These are phyloP conservation scores for Alnus glutinosa DNA, from an alignment of 306 rosid genomes.

Conservation along the genomic window DNA sequence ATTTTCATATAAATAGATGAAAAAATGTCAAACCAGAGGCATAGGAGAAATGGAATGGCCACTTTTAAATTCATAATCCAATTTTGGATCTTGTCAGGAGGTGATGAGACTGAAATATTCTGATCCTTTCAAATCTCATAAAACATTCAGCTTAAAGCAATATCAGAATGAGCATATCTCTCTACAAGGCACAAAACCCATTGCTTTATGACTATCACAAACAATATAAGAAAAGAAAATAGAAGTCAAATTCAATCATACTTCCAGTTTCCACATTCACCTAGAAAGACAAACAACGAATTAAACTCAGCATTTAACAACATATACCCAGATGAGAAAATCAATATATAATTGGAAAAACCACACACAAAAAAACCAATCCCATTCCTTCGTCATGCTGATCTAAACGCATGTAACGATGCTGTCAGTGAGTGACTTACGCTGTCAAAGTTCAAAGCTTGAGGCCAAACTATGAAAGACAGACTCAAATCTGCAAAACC, in stretches of 20 bases:
- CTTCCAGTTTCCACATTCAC: constrained; percentile 3
- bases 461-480: constrained; percentile 12
- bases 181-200: neutral
- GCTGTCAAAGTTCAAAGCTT: constrained; percentile 1
- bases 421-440: constrained; percentile 25
- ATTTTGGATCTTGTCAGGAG: neutral
- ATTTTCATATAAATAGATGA: neutral
- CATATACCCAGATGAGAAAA: constrained; percentile 16
- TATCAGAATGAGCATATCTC: neutral
- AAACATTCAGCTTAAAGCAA: neutral
- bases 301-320: neutral
- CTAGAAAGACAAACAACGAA: neutral
- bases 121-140: neutral
- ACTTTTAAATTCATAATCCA: neutral
- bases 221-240: neutral
- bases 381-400: neutral
- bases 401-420: constrained; percentile 21
- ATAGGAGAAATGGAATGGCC: neutral
- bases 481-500: constrained; percentile 34
- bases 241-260: neutral
- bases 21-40: constrained; percentile 1
- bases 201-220: constrained; percentile 3
- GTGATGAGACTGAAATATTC: neutral
- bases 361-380: neutral
- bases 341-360: constrained; percentile 3